Conservation (phyloP, 768 basidiomycete genomes). For the Cystobasidium tubakii region DNA sequence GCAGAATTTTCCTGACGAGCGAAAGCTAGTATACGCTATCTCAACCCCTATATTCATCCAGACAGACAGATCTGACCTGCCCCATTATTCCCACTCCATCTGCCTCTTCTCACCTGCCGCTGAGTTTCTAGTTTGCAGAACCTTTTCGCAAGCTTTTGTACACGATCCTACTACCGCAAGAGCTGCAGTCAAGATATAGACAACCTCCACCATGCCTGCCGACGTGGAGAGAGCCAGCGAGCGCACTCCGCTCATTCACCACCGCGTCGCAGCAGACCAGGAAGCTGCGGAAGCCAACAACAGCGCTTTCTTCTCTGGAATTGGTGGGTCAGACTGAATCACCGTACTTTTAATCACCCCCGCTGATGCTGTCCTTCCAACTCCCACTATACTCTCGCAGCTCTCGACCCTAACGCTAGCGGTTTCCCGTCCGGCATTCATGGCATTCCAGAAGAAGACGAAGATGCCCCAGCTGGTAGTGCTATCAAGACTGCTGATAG, state of each 20-base stretch:
- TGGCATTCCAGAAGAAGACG: conserved; percentile 26
- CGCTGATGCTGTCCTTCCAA: no score
- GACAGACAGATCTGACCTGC: neutral
- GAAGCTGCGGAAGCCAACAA: conserved; percentile 23
- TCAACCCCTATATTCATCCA: neutral
- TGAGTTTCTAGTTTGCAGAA: no score
- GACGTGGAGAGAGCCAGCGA: conserved; percentile 21
- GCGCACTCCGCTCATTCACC: conserved; percentile 33
- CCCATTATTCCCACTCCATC: neutral
- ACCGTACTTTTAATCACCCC: no score
- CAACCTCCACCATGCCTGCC: conserved; percentile 12
- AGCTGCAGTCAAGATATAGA: no score
- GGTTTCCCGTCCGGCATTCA: conserved; percentile 8
- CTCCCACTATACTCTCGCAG: no score
- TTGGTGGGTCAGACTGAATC: neutral
- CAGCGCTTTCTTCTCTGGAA: conserved; percentile 27
- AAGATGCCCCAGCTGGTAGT: conserved; percentile 6
- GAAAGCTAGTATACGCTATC: no score
- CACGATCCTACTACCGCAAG: no score
- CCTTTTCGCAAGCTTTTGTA: no score
- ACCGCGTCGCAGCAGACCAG: conserved; percentile 9
- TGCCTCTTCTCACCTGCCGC: neutral
- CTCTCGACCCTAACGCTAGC: conserved; percentile 33
- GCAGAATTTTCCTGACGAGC: neutral
- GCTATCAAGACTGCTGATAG: neutral